Conservation (phyloP, 768 basidiomycete genomes). For the Amanita thiersii region DNA sequence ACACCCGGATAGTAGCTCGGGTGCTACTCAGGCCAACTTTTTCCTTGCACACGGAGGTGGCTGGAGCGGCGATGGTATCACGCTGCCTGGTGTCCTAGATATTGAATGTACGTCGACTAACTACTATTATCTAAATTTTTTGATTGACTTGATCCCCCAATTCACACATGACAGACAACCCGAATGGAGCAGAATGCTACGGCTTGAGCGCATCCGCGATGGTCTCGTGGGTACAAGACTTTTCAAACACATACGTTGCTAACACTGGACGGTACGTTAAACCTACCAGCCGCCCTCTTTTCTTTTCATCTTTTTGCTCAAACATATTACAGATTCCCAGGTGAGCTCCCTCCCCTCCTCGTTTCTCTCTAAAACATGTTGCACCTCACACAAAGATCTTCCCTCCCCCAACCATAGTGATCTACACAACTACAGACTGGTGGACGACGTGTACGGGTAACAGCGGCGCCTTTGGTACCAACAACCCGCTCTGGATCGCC, state of each 20-base stretch:
- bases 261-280: constrained; percentile 34
- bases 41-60: constrained; percentile 54
- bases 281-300: too few species aligned
- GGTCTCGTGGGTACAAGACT: constrained; percentile 55
- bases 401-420: constrained; percentile 39
- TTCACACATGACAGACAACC: constrained; percentile 33
- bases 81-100: constrained; percentile 56
- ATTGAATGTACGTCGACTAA: constrained; percentile 40
- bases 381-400: neutral
- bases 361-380: neutral
- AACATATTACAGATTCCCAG: neutral
- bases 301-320: neutral
- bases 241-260: constrained; percentile 49
- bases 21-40: constrained; percentile 50
- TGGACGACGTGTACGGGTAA: constrained; percentile 61
- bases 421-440: constrained; percentile 57
- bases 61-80: constrained; percentile 45
- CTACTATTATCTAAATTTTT: neutral
- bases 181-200: constrained; percentile 44
- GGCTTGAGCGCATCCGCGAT: constrained; percentile 42
- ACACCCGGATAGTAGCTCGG: constrained; percentile 40
- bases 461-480: constrained; percentile 36
- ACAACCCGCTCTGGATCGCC: constrained; percentile 57
- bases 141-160: neutral
- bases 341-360: constrained; percentile 32